Evolutionary conservation across 495 filamentous ascomycete genomes (phyloP).

Genomic region (Podospora didyma): DNA sequence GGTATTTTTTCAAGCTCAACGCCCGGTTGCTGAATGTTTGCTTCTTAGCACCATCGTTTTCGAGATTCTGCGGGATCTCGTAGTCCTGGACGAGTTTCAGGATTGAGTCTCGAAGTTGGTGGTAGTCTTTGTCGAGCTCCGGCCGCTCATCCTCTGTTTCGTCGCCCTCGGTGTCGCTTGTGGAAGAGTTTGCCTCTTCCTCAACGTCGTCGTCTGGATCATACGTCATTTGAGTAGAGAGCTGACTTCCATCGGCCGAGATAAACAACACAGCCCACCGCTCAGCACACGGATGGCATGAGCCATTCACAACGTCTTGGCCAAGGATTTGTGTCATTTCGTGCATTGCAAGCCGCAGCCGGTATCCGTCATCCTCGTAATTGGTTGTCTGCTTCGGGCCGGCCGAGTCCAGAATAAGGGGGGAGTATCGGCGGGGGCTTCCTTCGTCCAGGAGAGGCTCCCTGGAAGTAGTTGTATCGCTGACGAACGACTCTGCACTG

Average conservation of each 20-base stretch:
- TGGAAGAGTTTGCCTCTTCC: slow-evolving; percentile 57
- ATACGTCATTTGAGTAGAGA: slow-evolving; percentile 69
- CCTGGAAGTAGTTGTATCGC: slow-evolving; percentile 61
- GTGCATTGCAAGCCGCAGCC: slow-evolving; percentile 54
- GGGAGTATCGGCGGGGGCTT: slow-evolving; percentile 41
- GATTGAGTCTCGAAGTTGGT: slow-evolving; percentile 77
- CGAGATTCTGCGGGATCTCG: slow-evolving; percentile 61
- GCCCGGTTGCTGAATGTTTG: slow-evolving; percentile 63
- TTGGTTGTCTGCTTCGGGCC: slow-evolving; percentile 34
- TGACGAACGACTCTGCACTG: slow-evolving; percentile 63
- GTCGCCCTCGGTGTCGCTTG: slow-evolving; percentile 61
- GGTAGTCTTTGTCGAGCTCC: slow-evolving; percentile 75
- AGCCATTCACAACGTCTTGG: slow-evolving; percentile 53
- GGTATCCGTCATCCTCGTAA: slow-evolving; percentile 53
- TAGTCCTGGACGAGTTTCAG: slow-evolving; percentile 77
- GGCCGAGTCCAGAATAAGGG: slow-evolving; percentile 31
- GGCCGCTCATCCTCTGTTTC: slow-evolving; percentile 60
- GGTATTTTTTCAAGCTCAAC: slow-evolving; percentile 47
- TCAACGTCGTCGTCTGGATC: slow-evolving; percentile 64
- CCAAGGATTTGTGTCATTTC: slow-evolving; percentile 63
- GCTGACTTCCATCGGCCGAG: slow-evolving; percentile 60
- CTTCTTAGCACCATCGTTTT: slow-evolving; percentile 46
- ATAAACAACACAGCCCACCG: slow-evolving; percentile 74
- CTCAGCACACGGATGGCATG: slow-evolving; percentile 69
- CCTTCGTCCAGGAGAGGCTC: slow-evolving; percentile 58